Evolutionary conservation across 2,329 filamentous ascomycete species (phyloP), one percentile per base, ranked within the genome.

Genomic region (Aspergillus proliferans): DNA sequence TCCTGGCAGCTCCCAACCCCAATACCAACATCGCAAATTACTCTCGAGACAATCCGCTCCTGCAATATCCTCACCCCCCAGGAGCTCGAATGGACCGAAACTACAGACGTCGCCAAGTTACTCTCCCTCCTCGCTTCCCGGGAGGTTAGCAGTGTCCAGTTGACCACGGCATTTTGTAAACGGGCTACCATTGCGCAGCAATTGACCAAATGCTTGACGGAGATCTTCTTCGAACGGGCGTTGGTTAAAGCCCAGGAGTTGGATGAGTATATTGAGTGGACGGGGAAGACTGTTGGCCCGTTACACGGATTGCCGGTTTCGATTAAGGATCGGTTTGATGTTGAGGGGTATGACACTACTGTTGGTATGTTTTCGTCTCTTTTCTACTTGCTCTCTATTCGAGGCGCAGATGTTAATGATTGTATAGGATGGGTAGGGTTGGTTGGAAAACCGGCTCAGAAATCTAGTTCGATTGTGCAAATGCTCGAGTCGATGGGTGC

Each of bases 251-350:
- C 81, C 0, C 63, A 62, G 33, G 57, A 66, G 2, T 67, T 78
- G 1, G 82, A 85, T 57, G 68, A 70, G n/a, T 65, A 81, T 50
- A 55, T 80, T 1, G 65, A 67, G n/a, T 57, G 58, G 28, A 76
- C 75, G 1, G 74, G 77, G 8, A 67, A 71, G 52, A 64, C 74
- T 0, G 67, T 77, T 34, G 86, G 86, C 0, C 84, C 85, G 2
- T 73, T 89, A 1, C 85, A 88, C 63, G 86, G 83, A 63, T 53
- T 74, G 12, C 65, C 68, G 1, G 66, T 76, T 42, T 81, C 83
- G 0, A 74, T 89, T 43, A 89, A 89, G 59, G 85, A 88, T 67
- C 83, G 84, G 59, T 84, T 87, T 71, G 78, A 86, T 50, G 51
- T 63, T 7, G 48, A 60, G 44, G 60, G 58, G 3, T 39, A 55